Evolutionary conservation across 371 early-diverging fungal genomes (phyloP), one percentile per base, ranked within the genome.

Genomic region (Mucor indicus): DNA sequence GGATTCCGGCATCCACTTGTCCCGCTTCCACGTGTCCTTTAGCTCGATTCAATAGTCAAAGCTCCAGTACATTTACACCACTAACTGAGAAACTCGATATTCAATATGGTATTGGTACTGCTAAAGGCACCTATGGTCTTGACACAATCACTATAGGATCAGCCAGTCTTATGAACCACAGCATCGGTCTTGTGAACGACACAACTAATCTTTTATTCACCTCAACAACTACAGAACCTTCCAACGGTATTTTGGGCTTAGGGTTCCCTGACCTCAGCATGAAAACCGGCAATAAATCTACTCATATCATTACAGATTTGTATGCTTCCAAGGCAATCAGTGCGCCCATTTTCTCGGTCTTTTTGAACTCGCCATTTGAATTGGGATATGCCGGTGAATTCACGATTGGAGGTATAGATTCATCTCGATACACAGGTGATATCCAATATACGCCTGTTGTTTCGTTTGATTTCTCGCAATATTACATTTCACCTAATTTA

Each of bases 391-490:
- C 72, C 1, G 87, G 84, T 12, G 78, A 82, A 42, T 70, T 83
- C 37, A 74, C 74, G 17, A 71, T 86, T 61, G 83, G 82, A 6
- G 84, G 79, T 2, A 67, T 71, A 27, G 81, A 86, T 52, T 13
- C 44, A 12, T 43, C 67, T 38, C 79, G 77, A 51, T 82, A 65
- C 50, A 48, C 57, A 1, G 84, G 85, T 10, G 57, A 67, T 3
- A 38, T 84, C 32, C 57, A 55, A 4, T 84, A 81, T 36, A 40
- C 71, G 21, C 67, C 75, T 6, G 75, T 75, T 9, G 42, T 36
- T 30, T 23, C 44, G 5, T 48, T 29, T 9, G 37, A 31, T 22
- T 10, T 32, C 36, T 21, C 25, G n/a, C n/a, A n/a, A n/a, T n/a
- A n/a, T n/a, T n/a, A n/a, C n/a, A n/a, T n/a, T n/a, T n/a, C n/a